phyloP scores from a whole-genome alignment of 176 grass and related monocot genomes.

The Saccharum spontaneum region DNA sequence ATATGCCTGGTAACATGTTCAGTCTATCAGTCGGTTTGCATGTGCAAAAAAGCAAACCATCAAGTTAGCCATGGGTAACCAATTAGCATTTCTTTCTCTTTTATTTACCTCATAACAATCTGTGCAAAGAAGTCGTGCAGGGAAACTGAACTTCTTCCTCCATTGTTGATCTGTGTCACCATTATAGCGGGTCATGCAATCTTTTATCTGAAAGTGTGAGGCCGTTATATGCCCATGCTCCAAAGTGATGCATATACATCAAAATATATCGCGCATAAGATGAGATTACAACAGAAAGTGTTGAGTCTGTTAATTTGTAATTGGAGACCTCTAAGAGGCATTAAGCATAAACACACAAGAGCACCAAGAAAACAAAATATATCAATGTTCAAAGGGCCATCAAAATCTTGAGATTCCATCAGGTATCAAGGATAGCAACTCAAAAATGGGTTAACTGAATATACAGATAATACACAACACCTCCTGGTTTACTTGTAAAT shows the following conservation, averaged over 20 bases:
- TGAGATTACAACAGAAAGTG: no score
- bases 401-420: slow-evolving; percentile 10
- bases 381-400: neutral
- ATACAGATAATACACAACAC: neutral
- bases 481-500: neutral
- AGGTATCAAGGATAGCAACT: neutral
- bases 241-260: no score
- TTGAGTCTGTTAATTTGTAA: no score
- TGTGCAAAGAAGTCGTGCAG: slow-evolving; percentile 50
- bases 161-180: no score
- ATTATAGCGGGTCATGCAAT: no score
- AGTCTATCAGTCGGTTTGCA: neutral
- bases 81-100: neutral
- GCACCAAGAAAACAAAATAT: neutral
- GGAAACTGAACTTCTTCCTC: no score
- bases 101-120: slow-evolving; percentile 88
- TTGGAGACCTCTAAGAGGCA: no score
- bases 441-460: neutral
- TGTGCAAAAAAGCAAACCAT: neutral
- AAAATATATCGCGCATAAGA: no score
- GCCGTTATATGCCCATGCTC: no score
- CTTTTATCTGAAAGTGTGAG: no score
- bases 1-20: neutral
- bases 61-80: neutral
- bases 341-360: neutral